Evolutionary conservation across 108 stramenopile species (phyloP).

Genomic region (Pseudonitzschia pungens): DNA sequence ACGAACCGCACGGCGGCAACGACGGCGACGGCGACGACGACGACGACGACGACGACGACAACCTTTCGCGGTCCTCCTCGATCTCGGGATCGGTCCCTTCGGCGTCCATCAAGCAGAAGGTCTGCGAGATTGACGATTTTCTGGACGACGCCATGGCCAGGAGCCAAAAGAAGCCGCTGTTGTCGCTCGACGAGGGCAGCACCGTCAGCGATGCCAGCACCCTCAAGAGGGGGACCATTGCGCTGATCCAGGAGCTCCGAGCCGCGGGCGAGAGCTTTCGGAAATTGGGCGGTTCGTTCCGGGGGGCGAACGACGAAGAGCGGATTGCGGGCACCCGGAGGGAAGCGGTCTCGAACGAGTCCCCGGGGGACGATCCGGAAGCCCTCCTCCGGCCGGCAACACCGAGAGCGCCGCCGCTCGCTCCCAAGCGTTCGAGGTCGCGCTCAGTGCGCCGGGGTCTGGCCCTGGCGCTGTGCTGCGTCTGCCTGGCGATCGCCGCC

Average conservation of each 20-base stretch:
- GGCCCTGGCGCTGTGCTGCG: too few relatives aligned
- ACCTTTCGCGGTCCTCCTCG: background rate
- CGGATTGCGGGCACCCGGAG: too few relatives aligned
- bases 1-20: background rate
- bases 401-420: too few relatives aligned
- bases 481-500: too few relatives aligned
- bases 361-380: too few relatives aligned
- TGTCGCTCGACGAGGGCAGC: background rate
- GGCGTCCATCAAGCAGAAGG: background rate
- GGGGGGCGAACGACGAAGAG: too few relatives aligned
- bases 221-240: background rate
- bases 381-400: too few relatives aligned
- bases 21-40: constrained; percentile 12
- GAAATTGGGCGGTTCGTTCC: too few relatives aligned
- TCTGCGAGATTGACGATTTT: background rate
- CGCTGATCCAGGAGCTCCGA: background rate
- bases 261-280: background rate
- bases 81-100: background rate
- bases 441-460: too few relatives aligned
- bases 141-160: background rate
- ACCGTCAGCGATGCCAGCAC: background rate
- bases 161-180: background rate
- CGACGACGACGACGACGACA: constrained; percentile 1
- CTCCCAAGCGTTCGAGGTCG: too few relatives aligned
- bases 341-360: too few relatives aligned